Evolutionary conservation across 169 alveolate genomes (phyloP).

Genomic region (Perkinsus olseni): DNA sequence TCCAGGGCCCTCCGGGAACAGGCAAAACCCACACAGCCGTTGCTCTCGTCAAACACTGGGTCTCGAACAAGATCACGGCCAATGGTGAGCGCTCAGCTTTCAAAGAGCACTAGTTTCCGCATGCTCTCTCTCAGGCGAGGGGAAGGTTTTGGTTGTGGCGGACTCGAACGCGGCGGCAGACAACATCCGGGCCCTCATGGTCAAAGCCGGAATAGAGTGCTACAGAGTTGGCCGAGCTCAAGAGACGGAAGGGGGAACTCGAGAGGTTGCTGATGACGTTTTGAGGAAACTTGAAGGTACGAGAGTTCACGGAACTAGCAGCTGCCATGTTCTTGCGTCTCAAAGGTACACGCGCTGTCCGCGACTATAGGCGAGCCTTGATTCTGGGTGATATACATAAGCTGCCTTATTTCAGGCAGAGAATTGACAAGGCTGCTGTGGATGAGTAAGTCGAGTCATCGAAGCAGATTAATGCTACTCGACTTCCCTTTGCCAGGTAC

Average conservation of each 20-base stretch:
- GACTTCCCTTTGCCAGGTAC: conserved; percentile 26
- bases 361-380: conserved; percentile 44
- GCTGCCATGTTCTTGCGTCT: too few species aligned
- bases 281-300: conserved; percentile 46
- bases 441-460: neutral
- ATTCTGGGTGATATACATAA: conserved; percentile 37
- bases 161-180: conserved; percentile 57
- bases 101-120: neutral
- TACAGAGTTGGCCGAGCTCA: neutral
- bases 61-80: conserved; percentile 10
- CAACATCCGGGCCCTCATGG: neutral
- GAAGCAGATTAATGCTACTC: conserved; percentile 43
- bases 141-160: conserved; percentile 55
- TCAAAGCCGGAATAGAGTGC: neutral
- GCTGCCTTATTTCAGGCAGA: conserved; percentile 36
- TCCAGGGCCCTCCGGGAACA: conserved; percentile 61
- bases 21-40: conserved; percentile 66
- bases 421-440: conserved; percentile 51
- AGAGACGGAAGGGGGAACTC: neutral
- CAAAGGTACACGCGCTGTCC: conserved; percentile 50
- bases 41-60: conserved; percentile 57
- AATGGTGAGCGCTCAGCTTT: neutral
- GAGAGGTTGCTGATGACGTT: conserved; percentile 40
- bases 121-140: conserved; percentile 11
- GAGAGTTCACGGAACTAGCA: too few species aligned